phyloP scores from a whole-genome alignment of 805 yeast species.

The Candida ascalaphidarum region DNA sequence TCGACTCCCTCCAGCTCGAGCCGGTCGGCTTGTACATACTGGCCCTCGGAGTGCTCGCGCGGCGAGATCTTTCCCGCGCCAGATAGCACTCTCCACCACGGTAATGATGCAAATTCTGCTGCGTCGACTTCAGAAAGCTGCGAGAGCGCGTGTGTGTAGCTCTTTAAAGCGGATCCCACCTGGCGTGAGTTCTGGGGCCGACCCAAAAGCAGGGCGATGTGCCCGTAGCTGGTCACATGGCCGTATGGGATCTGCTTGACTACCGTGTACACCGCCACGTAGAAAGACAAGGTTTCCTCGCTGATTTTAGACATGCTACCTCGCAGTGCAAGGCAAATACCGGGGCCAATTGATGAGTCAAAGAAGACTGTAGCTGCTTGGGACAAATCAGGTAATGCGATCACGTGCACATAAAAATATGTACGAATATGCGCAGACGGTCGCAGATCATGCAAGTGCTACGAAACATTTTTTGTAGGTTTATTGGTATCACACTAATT shows the following conservation, averaged over 20 bases:
- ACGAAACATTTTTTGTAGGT: no score
- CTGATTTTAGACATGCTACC: no score
- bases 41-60: constrained; percentile 34
- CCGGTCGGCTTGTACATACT: constrained; percentile 35
- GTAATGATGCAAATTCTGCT: constrained; percentile 29
- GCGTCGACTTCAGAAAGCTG: constrained; percentile 5
- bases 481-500: no score
- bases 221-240: constrained; percentile 65
- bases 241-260: constrained; percentile 53
- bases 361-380: no score
- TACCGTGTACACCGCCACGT: constrained; percentile 49
- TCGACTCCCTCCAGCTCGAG: constrained; percentile 41
- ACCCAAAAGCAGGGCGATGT: constrained; percentile 55
- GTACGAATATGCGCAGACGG: no score
- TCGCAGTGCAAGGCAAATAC: no score
- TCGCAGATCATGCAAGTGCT: no score
- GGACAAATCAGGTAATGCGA: no score
- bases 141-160: constrained; percentile 17
- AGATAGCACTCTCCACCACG: constrained; percentile 77
- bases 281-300: constrained; percentile 27
- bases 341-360: no score
- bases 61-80: constrained; percentile 58
- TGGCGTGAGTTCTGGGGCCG: constrained; percentile 64
- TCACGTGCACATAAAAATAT: no score
- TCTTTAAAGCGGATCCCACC: constrained; percentile 67